Conservation (phyloP, 495 filamentous ascomycete genomes). For the Sordaria brevicollis region DNA sequence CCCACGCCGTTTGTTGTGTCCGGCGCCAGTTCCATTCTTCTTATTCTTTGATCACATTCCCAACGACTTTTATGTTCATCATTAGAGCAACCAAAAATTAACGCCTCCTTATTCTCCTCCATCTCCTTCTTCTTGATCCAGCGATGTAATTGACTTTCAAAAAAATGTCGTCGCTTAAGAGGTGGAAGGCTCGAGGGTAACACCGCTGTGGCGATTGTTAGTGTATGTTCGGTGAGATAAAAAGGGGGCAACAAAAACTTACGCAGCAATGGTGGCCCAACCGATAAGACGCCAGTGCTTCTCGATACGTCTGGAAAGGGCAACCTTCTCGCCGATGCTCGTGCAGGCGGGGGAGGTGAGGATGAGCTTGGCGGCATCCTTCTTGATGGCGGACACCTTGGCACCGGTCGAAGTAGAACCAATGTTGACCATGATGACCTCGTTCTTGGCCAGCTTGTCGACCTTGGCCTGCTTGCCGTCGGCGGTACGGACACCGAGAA, state of each 20-base stretch:
- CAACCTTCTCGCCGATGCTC: conserved; percentile 94
- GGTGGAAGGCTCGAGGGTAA: conserved; percentile 31
- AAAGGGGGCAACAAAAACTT: conserved; percentile 13
- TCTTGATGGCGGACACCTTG: conserved; percentile 92
- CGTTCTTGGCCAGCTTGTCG: conserved; percentile 91
- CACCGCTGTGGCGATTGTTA: conserved; percentile 20
- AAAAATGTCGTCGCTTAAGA: conserved; percentile 5
- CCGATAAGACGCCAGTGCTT: conserved; percentile 99
- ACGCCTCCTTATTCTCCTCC: not conserved
- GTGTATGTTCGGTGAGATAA: not conserved
- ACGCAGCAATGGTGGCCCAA: conserved; percentile 79
- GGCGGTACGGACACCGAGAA: conserved; percentile 93
- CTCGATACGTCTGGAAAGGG: conserved; percentile 88
- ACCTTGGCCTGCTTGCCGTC: conserved; percentile 99
- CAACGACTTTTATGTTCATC: not conserved
- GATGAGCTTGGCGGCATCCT: conserved; percentile 76
- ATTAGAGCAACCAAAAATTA: not conserved
- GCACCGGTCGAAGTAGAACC: conserved; percentile 91
- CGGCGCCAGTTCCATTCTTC: not conserved
- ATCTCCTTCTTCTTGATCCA: not conserved
- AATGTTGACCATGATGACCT: conserved; percentile 99
- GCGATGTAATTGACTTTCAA: not conserved
- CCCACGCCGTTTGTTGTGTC: not conserved
- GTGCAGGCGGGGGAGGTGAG: conserved; percentile 88
- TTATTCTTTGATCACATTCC: not conserved